phyloP scores from a whole-genome alignment of 1,139 yeast species.

The Candida sp. region DNA sequence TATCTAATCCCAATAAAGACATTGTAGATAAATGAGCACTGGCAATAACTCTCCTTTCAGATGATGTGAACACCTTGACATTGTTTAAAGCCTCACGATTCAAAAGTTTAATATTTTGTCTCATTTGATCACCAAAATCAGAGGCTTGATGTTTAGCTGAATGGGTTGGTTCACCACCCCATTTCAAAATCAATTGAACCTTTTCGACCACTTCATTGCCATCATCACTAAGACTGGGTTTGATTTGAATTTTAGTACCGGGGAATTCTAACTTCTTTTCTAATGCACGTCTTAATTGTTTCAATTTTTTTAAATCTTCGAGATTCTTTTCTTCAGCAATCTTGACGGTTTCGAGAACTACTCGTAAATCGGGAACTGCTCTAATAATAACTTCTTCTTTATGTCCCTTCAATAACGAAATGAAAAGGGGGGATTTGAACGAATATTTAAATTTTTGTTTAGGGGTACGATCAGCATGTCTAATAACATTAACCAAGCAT shows the following conservation, averaged over 20 bases:
- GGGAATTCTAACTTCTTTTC: slow-evolving; percentile 89
- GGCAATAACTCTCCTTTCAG: slow-evolving; percentile 92
- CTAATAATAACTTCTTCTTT: slow-evolving; percentile 95
- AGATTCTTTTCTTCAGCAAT: slow-evolving; percentile 74
- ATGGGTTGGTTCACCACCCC: slow-evolving; percentile 99
- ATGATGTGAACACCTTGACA: slow-evolving; percentile 84
- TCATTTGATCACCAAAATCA: slow-evolving; percentile 92
- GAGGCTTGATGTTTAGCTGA: slow-evolving; percentile 93
- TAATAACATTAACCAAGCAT: slow-evolving; percentile 85
- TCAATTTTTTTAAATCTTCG: slow-evolving; percentile 77
- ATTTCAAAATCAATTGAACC: slow-evolving; percentile 91
- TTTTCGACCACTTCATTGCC: slow-evolving; percentile 75
- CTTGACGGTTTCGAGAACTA: slow-evolving; percentile 81
- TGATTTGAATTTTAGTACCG: slow-evolving; percentile 94
- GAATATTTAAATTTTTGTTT: slow-evolving; percentile 97
- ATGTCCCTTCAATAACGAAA: slow-evolving; percentile 87
- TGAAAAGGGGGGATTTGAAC: slow-evolving; percentile 82
- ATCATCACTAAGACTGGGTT: slow-evolving; percentile 73
- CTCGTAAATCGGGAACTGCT: slow-evolving; percentile 79
- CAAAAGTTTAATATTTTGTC: slow-evolving; percentile 85
- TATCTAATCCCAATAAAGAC: slow-evolving; percentile 71
- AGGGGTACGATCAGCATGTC: slow-evolving; percentile 99
- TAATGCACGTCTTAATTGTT: slow-evolving; percentile 75
- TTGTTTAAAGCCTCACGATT: slow-evolving; percentile 83
- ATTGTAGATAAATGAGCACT: slow-evolving; percentile 88